Percentiles rank a stretch among this genome's conserved stretches.
phyloP scores from a whole-genome alignment of 208 protist genomes.

The Leishmania aethiopica region DNA sequence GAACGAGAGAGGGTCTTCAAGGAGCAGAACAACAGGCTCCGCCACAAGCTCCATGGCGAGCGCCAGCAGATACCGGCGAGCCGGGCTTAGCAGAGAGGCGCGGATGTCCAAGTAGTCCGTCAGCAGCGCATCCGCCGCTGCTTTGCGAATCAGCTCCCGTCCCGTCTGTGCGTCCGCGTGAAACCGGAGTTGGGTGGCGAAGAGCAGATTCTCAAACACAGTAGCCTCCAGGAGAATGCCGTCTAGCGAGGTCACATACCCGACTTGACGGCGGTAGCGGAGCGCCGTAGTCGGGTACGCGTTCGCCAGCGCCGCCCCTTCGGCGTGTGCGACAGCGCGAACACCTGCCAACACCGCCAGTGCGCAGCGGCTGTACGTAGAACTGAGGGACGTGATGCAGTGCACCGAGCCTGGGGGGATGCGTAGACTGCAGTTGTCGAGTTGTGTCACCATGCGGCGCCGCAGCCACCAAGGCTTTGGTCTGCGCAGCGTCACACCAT shows the following conservation, averaged over 20 bases:
- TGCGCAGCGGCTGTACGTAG: slow-evolving; percentile 30
- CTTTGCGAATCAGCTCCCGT: slow-evolving; percentile 62
- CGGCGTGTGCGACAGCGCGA: slow-evolving; percentile 54
- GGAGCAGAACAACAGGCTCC: slow-evolving; percentile 62
- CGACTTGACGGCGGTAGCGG: slow-evolving; percentile 26
- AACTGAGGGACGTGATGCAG: slow-evolving; percentile 40
- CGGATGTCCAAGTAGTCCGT: slow-evolving; percentile 19
- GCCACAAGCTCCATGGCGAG: slow-evolving; percentile 60
- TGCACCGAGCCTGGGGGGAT: slow-evolving; percentile 19
- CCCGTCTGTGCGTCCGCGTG: slow-evolving; percentile 46
- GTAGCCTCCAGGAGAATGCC: slow-evolving; percentile 57
- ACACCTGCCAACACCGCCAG: slow-evolving; percentile 43
- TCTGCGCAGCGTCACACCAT: slow-evolving; percentile 5
- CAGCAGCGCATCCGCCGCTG: slow-evolving; percentile 71
- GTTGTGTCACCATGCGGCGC: slow-evolving; percentile 13
- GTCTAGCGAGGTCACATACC: slow-evolving; percentile 57
- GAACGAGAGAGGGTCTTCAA: slow-evolving; percentile 40
- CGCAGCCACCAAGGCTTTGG: slow-evolving; percentile 1
- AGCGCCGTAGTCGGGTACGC: slow-evolving; percentile 24
- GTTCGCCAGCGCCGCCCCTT: slow-evolving; percentile 54
- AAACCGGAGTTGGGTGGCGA: slow-evolving; percentile 44
- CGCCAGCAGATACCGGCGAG: background rate
- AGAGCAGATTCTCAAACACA: slow-evolving; percentile 70
- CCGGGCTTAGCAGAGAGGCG: slow-evolving; percentile 2
- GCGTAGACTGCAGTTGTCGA: slow-evolving; percentile 30